Conservation (phyloP, 495 filamentous ascomycete species). For the Talaromyces thailandensis region DNA sequence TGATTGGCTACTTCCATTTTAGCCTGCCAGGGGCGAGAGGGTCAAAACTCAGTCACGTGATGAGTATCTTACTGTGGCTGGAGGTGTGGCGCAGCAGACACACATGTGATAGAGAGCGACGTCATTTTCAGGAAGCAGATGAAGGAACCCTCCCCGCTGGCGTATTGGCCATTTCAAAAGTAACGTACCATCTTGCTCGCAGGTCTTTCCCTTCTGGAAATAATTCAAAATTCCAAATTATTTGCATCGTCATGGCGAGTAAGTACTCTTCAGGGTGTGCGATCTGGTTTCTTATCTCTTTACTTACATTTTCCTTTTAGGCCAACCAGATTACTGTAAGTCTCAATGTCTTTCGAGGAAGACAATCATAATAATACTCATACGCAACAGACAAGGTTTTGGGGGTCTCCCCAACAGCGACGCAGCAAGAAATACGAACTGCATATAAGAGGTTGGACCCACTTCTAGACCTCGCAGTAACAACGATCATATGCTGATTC, state of each 20-base stretch:
- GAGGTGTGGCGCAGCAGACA: constrained; percentile 1
- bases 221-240: neutral
- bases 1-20: neutral
- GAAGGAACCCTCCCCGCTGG: neutral
- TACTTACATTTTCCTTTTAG: constrained; percentile 7
- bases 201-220: neutral
- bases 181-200: neutral
- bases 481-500: neutral
- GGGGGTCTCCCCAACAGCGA: constrained; percentile 63
- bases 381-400: constrained; percentile 50
- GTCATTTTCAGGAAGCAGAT: neutral
- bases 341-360: neutral
- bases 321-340: constrained; percentile 25
- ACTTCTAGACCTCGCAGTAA: neutral
- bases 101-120: constrained; percentile 4
- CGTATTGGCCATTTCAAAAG: neutral
- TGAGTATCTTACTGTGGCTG: neutral
- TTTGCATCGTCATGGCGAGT: neutral
- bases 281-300: neutral
- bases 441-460: constrained; percentile 76
- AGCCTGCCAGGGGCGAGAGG: neutral
- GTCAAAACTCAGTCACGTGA: neutral
- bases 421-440: constrained; percentile 77
- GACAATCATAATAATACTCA: neutral
- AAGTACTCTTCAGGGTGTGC: neutral